Evolutionary conservation across 179 eudicot species (phyloP).

Genomic region (Silene coronaria): DNA sequence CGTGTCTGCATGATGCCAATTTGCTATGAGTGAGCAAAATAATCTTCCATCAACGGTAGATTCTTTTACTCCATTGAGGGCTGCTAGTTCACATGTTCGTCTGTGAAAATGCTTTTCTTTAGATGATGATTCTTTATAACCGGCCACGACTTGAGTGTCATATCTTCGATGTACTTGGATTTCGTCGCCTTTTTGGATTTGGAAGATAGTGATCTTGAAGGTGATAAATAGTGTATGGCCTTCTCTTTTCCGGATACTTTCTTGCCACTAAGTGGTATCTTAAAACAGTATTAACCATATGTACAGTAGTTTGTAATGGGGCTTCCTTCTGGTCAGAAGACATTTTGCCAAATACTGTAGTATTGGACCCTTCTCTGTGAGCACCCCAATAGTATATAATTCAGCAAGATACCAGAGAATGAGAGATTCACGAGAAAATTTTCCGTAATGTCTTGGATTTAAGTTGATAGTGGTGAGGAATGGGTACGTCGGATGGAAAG

Average conservation of each 20-base stretch:
- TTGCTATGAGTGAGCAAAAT: too few relatives aligned
- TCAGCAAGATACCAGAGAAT: neutral
- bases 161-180: too few relatives aligned
- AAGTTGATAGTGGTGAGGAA: neutral
- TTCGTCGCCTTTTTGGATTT: neutral
- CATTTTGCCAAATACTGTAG: neutral
- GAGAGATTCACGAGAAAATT: neutral
- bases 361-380: neutral
- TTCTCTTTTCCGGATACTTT: too few relatives aligned
- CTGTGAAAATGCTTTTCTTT: neutral
- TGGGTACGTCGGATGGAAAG: neutral
- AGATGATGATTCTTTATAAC: neutral
- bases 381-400: neutral
- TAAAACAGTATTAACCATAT: too few relatives aligned
- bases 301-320: too few relatives aligned
- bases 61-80: neutral
- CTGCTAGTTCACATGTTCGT: neutral
- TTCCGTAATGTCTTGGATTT: neutral
- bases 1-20: too few relatives aligned
- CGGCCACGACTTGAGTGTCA: neutral
- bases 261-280: too few relatives aligned
- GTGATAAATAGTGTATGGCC: neutral
- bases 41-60: too few relatives aligned
- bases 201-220: too few relatives aligned
- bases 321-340: too few relatives aligned